phyloP scores from a whole-genome alignment of 1,139 yeast genomes.

The Nakaseomyces nivariensis region DNA sequence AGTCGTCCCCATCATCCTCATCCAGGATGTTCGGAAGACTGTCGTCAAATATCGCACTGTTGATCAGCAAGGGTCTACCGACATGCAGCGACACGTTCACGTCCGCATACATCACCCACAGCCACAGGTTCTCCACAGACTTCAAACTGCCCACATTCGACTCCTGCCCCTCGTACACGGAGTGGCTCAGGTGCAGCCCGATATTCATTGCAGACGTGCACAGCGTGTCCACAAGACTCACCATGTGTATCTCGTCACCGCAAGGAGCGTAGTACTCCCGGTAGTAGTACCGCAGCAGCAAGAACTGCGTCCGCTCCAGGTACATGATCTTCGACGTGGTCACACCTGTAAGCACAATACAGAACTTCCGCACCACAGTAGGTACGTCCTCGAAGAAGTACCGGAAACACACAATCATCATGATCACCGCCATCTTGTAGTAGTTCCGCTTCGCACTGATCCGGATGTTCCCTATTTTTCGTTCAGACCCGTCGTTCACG shows the following conservation, averaged over 20 bases:
- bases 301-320: constrained; percentile 11
- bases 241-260: constrained; percentile 24
- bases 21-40: not conserved
- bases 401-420: constrained; percentile 18
- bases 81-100: constrained; percentile 20
- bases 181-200: constrained; percentile 27
- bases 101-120: constrained; percentile 24
- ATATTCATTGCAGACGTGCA: constrained; percentile 22
- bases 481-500: constrained; percentile 6
- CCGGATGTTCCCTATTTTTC: constrained; percentile 7
- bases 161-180: constrained; percentile 17
- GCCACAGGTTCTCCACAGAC: constrained; percentile 25
- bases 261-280: constrained; percentile 14
- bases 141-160: constrained; percentile 14
- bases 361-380: constrained; percentile 11
- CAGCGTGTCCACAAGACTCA: constrained; percentile 16
- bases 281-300: constrained; percentile 12
- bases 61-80: constrained; percentile 26
- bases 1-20: not conserved
- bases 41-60: constrained; percentile 10
- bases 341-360: constrained; percentile 11
- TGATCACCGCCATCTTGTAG: constrained; percentile 20
- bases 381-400: constrained; percentile 15
- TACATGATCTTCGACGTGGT: constrained; percentile 9
- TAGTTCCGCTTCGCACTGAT: constrained; percentile 16